These are phyloP conservation scores for Oxytropis ochrocephala DNA, from an alignment of 306 rosid species.

Conservation along the genomic window DNA sequence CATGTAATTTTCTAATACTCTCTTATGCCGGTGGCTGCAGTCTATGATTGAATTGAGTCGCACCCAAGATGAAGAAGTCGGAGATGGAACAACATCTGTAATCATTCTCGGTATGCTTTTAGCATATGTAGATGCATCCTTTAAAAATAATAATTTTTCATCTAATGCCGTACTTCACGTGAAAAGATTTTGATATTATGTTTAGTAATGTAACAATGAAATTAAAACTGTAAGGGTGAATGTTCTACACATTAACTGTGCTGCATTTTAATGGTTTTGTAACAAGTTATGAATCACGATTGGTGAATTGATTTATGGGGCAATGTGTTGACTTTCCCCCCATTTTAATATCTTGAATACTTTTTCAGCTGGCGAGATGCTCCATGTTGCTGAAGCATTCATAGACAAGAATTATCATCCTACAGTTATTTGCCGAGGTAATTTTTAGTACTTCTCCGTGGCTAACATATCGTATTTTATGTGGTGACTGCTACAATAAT, in stretches of 20 bases:
- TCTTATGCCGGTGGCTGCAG: constrained; percentile 26
- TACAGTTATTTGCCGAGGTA: constrained; percentile 93
- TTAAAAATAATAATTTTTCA: neutral
- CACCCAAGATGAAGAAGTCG: constrained; percentile 88
- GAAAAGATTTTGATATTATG: neutral
- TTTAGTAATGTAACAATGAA: neutral
- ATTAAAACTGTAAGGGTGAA: neutral
- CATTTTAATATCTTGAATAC: constrained; percentile 1
- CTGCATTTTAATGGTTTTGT: neutral
- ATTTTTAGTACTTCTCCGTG: neutral
- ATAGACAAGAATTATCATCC: constrained; percentile 81
- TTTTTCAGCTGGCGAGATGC: constrained; percentile 90
- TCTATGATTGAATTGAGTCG: constrained; percentile 86
- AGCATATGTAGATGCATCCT: neutral
- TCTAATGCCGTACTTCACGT: neutral
- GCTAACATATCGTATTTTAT: neutral
- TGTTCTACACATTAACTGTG: neutral
- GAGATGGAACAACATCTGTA: constrained; percentile 90
- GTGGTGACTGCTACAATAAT: constrained; percentile 2
- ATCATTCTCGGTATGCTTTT: constrained; percentile 64
- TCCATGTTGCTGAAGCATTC: constrained; percentile 88
- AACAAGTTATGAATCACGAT: neutral
- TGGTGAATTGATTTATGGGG: neutral
- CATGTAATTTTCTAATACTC: neutral
- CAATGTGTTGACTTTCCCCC: neutral